phyloP scores from a whole-genome alignment of 768 basidiomycete species.

The Pleurotus cornucopiae region DNA sequence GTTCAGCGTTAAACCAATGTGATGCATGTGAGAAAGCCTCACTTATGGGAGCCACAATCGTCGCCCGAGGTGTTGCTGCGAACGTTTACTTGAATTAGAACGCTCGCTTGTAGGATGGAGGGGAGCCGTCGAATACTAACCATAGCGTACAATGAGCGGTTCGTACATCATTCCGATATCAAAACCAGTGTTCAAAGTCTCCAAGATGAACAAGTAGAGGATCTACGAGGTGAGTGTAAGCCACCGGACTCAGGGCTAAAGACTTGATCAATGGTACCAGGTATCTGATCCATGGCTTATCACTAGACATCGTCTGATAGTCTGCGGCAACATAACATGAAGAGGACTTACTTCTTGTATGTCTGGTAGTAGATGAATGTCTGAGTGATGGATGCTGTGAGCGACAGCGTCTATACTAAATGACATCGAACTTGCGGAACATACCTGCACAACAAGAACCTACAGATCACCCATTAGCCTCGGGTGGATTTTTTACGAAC shows the following conservation, averaged over 20 bases:
- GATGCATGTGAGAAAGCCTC: neutral
- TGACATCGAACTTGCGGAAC: too few relatives aligned
- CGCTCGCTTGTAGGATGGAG: too few relatives aligned
- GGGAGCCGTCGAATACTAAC: neutral
- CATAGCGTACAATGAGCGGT: conserved; percentile 13
- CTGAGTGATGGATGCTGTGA: too few relatives aligned
- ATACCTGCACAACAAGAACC: too few relatives aligned
- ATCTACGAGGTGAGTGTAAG: conserved; percentile 4
- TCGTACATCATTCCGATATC: conserved; percentile 17
- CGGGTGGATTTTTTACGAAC: too few relatives aligned
- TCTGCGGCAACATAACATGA: too few relatives aligned
- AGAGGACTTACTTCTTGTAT: too few relatives aligned
- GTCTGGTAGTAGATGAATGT: too few relatives aligned
- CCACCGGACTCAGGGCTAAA: neutral
- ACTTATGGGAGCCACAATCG: neutral
- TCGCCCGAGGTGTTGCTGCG: neutral
- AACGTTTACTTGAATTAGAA: too few relatives aligned
- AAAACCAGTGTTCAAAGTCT: conserved; percentile 14
- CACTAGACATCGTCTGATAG: neutral
- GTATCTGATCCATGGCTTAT: neutral
- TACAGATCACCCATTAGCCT: too few relatives aligned
- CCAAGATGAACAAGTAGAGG: conserved; percentile 14
- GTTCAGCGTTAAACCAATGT: neutral
- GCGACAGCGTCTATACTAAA: too few relatives aligned
- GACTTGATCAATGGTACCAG: neutral